Conservation (phyloP, 2,329 filamentous ascomycete genomes). For the Colletotrichum horii region DNA sequence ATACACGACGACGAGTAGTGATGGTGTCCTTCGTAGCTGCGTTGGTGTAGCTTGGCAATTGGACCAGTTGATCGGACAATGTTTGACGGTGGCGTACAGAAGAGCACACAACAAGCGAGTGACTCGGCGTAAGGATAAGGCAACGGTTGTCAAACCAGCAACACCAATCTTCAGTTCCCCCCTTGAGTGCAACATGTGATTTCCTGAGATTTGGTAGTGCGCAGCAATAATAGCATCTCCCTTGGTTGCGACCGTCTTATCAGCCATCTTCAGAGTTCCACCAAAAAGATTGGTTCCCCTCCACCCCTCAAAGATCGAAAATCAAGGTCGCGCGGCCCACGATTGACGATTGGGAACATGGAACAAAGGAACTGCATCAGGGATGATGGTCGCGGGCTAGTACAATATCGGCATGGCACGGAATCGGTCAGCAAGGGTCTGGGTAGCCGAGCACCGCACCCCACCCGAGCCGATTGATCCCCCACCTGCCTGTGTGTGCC, state of each 20-base stretch:
- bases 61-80: conserved; percentile 1
- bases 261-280: neutral
- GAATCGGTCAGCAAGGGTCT: neutral
- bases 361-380: conserved; percentile 1
- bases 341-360: neutral
- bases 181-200: conserved; percentile 10
- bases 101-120: neutral
- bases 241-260: neutral
- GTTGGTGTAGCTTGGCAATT: neutral
- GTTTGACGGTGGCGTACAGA: neutral
- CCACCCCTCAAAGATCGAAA: neutral
- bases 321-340: neutral
- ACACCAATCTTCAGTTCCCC: neutral
- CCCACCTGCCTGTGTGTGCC: neutral
- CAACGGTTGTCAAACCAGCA: neutral
- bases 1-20: neutral
- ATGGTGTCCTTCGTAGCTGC: neutral
- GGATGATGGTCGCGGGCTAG: neutral
- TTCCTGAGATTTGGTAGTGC: neutral
- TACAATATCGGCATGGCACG: neutral
- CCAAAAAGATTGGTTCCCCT: neutral
- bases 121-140: neutral
- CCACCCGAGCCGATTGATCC: neutral
- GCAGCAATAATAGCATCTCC: neutral
- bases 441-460: neutral